A percentile compares a stretch with the other conserved stretches of the same genome.
Evolutionary conservation across 768 basidiomycete species (phyloP).

Genomic region (Amanita phalloides): DNA sequence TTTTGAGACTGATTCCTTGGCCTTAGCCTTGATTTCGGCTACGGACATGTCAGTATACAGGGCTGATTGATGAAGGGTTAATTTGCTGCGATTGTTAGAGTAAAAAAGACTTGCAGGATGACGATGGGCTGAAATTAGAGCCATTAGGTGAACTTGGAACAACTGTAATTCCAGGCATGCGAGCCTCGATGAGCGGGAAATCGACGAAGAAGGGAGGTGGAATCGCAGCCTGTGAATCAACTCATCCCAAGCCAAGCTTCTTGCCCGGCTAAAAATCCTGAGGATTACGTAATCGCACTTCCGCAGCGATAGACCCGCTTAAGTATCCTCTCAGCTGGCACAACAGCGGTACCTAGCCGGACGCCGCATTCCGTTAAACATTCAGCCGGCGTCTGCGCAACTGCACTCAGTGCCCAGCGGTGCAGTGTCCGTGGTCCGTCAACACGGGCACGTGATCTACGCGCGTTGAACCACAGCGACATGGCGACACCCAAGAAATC

Average conservation of each 20-base stretch:
- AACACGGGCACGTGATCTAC: constrained; percentile 15
- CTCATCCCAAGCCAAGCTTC: background rate
- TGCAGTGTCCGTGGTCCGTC: background rate
- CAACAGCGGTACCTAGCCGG: background rate
- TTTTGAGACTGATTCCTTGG: constrained; percentile 34
- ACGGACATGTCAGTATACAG: constrained; percentile 26
- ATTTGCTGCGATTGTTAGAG: background rate
- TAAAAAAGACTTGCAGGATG: constrained; percentile 6
- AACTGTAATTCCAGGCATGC: constrained; percentile 12
- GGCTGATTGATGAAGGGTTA: constrained; percentile 1
- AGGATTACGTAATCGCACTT: constrained; percentile 2
- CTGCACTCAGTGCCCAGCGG: background rate
- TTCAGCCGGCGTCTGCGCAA: background rate
- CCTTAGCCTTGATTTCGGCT: constrained; percentile 32
- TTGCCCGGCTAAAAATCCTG: background rate
- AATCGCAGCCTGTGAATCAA: constrained; percentile 6
- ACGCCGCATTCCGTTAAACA: background rate
- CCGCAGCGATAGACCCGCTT: background rate
- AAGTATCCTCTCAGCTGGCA: background rate
- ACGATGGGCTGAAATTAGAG: constrained; percentile 1
- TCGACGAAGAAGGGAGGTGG: background rate
- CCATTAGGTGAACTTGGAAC: constrained; percentile 5
- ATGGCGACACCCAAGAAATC: constrained; percentile 31
- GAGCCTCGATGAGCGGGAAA: background rate
- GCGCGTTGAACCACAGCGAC: constrained; percentile 10